Base-by-base conservation (phyloP, 257 asterid genomes). In the Solanum bulbocastanum region DNA sequence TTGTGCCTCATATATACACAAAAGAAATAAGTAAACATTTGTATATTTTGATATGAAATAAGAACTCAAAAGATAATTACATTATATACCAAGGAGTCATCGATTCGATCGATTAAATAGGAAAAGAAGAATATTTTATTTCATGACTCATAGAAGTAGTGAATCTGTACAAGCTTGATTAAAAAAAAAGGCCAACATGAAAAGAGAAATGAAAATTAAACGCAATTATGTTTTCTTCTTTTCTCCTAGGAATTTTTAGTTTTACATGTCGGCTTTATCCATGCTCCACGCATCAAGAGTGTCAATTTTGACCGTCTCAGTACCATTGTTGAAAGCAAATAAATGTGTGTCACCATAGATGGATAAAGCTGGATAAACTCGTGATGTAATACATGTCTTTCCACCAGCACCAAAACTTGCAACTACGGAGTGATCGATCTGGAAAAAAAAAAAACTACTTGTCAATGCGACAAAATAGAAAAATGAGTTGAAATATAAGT, bases 221-320 rank as follows among this genome's bases (percentile, higher is more conserved):
- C n/a, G 52, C 1, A 52, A 40, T 14, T 42, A 40, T 42, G 15
- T 36, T 36, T 73, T 78, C 33, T 75, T 12, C 56, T 3, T 37
- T 75, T 39, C 10, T 40, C 35, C 20, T 1, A 12, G 8, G 35
- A 75, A 23, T 39, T 75, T 39, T 39, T n/a, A 12, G 10, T 18
- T 23, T 75, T 18, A 42, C 46, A 22, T 78, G n/a, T 42, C 52
- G 0, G 84, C 4, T 10, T 69, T 86, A 30, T 30, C 11, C 83
- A 86, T 86, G 87, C 87, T 86, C 87, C 87, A 86, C 1, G 87
- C 87, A 10, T 86, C 42, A 33, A 86, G 65, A 42, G 75, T 69
- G 6, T 69, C 87, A 69, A 86, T 69, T 86, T 35, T 56, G 22
- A 86, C 8, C 0, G 83, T 20, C 23, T 86, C 66, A 27, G 82